Evolutionary conservation across 1,139 yeast genomes (phyloP), one percentile per base, ranked within the genome.

Genomic region (Pichia sp.): DNA sequence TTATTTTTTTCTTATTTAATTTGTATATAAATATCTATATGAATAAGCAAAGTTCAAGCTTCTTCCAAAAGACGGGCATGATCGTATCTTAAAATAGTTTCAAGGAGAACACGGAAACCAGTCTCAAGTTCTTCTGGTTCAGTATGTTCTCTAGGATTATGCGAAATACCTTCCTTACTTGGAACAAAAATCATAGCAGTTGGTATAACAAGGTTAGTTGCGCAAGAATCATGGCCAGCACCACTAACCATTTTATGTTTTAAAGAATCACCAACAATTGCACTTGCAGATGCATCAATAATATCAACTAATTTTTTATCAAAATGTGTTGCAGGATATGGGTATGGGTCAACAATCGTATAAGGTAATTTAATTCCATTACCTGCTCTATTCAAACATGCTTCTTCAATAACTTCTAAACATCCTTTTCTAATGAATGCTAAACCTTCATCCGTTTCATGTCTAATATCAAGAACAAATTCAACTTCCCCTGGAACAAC

Each of bases 171-270:
- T 57, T 78, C 81, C 55, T 67, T 74, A 29, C 84, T 76, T 7
- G 90, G 89, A 55, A 81, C 78, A 60, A 82, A 82, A 28, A 82
- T 76, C 89, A 82, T 82, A 1, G 86, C 76, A 0, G 89, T 81
- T 26, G 90, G 89, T 32, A 77, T 73, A 39, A 71, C 68, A 8
- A 64, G 55, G 30, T 76, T 69, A 4, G 83, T 76, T 30, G 76
- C 70, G 54, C 87, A 80, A 4, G 84, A 76, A 57, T 82, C 90
- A 56, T 82, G 89, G 22, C 86, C 87, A 4, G 87, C 87, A 31
- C 89, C 89, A 54, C 83, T 76, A 39, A 74, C 71, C 42, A 82
- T 76, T 31, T 66, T 70, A 46, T 69, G 63, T 29, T 68, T 64
- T 23, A 70, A 59, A 3, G 65, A 67, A 29, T 63, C 61, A 5